phyloP scores from a whole-genome alignment of 148 eudicot species.

The Amaranthus hypochondriacus region DNA sequence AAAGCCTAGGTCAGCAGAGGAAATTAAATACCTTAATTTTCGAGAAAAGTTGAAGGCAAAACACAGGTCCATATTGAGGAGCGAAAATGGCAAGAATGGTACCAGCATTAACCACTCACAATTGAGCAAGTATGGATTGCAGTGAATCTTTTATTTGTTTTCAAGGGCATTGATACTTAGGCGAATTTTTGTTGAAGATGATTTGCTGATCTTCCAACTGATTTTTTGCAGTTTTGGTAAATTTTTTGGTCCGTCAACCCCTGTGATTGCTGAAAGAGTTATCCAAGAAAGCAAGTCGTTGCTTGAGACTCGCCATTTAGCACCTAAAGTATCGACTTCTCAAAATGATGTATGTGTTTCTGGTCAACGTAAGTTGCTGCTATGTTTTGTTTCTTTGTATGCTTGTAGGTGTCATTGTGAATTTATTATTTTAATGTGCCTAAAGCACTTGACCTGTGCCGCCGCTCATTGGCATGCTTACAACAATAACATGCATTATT shows the following conservation, averaged over 20 bases:
- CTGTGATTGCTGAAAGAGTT: constrained; percentile 86
- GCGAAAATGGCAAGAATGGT: constrained; percentile 50
- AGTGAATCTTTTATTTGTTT: not conserved
- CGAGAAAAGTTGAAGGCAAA: constrained; percentile 65
- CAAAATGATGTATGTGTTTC: constrained; percentile 43
- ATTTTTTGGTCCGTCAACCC: constrained; percentile 89
- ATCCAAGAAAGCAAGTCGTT: constrained; percentile 86
- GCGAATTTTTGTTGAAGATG: not conserved
- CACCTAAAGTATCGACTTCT: constrained; percentile 35
- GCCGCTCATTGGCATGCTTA: no score
- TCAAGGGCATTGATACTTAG: not conserved
- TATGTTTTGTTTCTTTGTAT: not conserved
- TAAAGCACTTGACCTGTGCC: no score
- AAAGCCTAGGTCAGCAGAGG: constrained; percentile 47
- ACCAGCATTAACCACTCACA: constrained; percentile 16
- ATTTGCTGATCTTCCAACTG: not conserved
- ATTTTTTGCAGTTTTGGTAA: constrained; percentile 69
- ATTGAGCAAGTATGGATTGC: constrained; percentile 46
- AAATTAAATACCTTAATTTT: constrained; percentile 54
- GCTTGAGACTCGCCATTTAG: constrained; percentile 70
- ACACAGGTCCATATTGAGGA: constrained; percentile 51
- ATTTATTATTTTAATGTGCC: not conserved
- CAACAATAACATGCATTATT: no score
- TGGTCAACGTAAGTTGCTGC: constrained; percentile 17
- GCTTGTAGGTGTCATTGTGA: not conserved